These are phyloP conservation scores for Kodamaea jinghongensis DNA, from an alignment of 805 yeast genomes.

Conservation along the genomic window DNA sequence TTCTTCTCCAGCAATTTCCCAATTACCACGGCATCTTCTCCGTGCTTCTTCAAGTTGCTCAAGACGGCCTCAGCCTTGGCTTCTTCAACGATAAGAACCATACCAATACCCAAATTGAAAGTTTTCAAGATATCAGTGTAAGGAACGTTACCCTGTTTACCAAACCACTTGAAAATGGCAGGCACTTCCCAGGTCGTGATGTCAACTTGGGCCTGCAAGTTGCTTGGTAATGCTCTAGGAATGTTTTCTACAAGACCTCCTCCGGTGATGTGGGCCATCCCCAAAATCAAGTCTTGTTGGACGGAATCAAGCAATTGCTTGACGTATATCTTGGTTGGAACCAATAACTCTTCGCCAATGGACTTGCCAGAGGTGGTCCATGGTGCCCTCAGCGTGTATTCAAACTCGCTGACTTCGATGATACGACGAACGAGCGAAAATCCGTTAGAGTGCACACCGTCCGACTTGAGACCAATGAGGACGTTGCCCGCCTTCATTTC, in stretches of 20 bases:
- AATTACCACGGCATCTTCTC: conserved; percentile 66
- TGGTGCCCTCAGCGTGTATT: conserved; percentile 77
- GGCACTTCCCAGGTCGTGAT: conserved; percentile 81
- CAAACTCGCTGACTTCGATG: conserved; percentile 64
- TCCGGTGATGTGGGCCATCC: conserved; percentile 96
- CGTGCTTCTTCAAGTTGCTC: conserved; percentile 53
- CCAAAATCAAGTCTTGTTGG: conserved; percentile 65
- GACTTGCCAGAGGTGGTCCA: conserved; percentile 66
- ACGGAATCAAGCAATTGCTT: conserved; percentile 80
- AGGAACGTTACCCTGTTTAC: conserved; percentile 88
- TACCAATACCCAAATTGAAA: conserved; percentile 93
- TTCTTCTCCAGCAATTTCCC: conserved; percentile 37
- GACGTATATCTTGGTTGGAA: conserved; percentile 93
- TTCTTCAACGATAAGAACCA: conserved; percentile 80
- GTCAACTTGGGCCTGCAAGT: conserved; percentile 78
- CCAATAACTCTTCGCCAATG: conserved; percentile 80
- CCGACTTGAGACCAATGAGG: conserved; percentile 81
- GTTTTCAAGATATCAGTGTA: conserved; percentile 81
- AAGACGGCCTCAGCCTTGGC: conserved; percentile 61
- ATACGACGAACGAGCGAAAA: conserved; percentile 92
- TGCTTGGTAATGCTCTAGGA: conserved; percentile 87
- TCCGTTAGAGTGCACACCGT: conserved; percentile 96
- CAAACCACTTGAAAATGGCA: conserved; percentile 91
- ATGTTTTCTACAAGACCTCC: conserved; percentile 97
- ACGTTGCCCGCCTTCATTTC: conserved; percentile 78